Percentiles rank a stretch among this genome's conserved stretches.
phyloP scores from a whole-genome alignment of 108 stramenopile genomes.

The Fragilaria crotonensis region DNA sequence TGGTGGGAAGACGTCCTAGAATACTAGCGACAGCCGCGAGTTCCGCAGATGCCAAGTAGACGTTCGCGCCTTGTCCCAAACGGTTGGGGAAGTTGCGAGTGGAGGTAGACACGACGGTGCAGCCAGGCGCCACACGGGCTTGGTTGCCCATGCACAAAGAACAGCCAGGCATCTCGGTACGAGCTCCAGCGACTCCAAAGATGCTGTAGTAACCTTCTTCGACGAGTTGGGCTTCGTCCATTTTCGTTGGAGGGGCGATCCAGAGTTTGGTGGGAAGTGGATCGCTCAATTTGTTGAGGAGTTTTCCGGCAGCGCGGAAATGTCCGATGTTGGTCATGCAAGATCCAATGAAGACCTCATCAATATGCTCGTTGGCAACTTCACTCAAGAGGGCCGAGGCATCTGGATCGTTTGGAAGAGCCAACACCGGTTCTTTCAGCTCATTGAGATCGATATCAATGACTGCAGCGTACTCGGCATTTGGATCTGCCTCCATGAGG shows the following conservation, averaged over 20 bases:
- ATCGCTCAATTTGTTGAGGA: conserved; percentile 53
- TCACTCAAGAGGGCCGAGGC: conserved; percentile 81
- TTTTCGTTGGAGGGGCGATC: conserved; percentile 94
- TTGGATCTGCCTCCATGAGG: conserved; percentile 81
- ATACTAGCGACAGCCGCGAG: conserved; percentile 86
- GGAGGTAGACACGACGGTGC: conserved; percentile 88
- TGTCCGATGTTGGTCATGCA: conserved; percentile 98
- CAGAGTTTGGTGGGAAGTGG: conserved; percentile 87
- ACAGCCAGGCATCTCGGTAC: conserved; percentile 97
- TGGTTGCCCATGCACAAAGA: conserved; percentile 97
- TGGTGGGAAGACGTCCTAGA: conserved; percentile 81
- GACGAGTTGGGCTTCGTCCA: conserved; percentile 95
- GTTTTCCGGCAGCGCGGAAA: conserved; percentile 94
- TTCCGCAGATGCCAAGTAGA: conserved; percentile 89
- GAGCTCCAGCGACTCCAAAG: conserved; percentile 87
- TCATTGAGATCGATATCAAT: conserved; percentile 93
- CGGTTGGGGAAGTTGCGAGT: conserved; percentile 97
- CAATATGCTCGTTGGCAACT: conserved; percentile 82
- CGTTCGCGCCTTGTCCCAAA: conserved; percentile 92
- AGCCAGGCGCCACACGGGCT: conserved; percentile 89
- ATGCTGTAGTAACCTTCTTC: conserved; percentile 95
- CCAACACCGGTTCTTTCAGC: conserved; percentile 90
- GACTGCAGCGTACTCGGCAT: conserved; percentile 86
- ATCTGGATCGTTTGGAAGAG: conserved; percentile 94
- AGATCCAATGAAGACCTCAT: conserved; percentile 95